phyloP scores from a whole-genome alignment of 2,329 filamentous ascomycete genomes.

The Pezicula rhizophila region DNA sequence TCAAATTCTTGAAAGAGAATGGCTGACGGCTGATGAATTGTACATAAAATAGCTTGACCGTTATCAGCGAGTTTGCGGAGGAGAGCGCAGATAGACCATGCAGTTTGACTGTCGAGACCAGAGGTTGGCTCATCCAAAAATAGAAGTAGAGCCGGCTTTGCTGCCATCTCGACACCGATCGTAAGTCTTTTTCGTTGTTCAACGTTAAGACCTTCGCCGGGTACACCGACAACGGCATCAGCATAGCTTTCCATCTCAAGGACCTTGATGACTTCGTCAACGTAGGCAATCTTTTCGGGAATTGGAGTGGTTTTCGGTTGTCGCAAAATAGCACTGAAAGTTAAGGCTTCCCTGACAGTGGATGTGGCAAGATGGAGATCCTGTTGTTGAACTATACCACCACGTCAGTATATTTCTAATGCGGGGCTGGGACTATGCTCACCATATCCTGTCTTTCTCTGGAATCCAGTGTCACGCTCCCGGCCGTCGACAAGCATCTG shows the following conservation, averaged over 20 bases:
- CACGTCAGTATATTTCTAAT: not conserved
- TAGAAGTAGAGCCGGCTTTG: constrained; percentile 81
- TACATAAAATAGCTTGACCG: constrained; percentile 91
- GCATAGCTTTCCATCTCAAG: constrained; percentile 87
- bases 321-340: constrained; percentile 78
- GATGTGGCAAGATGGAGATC: constrained; percentile 81
- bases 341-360: constrained; percentile 82
- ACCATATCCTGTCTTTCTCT: constrained; percentile 82
- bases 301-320: constrained; percentile 70
- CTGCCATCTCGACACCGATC: constrained; percentile 88
- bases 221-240: constrained; percentile 84
- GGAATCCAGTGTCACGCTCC: constrained; percentile 74
- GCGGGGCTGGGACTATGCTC: constrained; percentile 9
- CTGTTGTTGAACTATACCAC: constrained; percentile 63
- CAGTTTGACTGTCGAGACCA: constrained; percentile 87
- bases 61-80: constrained; percentile 84
- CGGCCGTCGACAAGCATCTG: constrained; percentile 66
- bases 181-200: constrained; percentile 73
- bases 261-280: constrained; percentile 84
- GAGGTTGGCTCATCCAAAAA: constrained; percentile 96
- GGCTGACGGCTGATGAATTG: constrained; percentile 94
- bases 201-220: constrained; percentile 76
- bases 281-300: constrained; percentile 77
- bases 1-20: constrained; percentile 93
- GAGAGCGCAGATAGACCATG: constrained; percentile 84